Percentiles rank a stretch among this genome's conserved stretches.
Evolutionary conservation across 495 filamentous ascomycete genomes (phyloP).

Genomic region (Tuber umbilicatum): DNA sequence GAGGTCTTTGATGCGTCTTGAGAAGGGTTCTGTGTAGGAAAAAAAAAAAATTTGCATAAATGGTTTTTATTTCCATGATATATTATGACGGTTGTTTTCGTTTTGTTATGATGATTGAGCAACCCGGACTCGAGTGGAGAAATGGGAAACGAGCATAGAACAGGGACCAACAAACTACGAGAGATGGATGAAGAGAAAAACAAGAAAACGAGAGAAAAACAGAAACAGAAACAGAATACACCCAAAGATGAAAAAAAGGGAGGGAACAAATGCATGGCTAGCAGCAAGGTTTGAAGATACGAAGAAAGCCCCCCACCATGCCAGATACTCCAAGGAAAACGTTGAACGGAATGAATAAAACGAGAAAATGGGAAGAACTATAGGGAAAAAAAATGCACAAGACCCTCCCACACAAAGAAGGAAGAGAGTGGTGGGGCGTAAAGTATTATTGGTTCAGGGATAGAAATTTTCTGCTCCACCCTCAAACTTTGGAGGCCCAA

Average conservation of each 20-base stretch:
- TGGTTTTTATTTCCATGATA: background rate
- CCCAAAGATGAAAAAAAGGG: conserved; percentile 15
- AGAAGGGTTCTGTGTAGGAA: background rate
- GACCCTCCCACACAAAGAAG: background rate
- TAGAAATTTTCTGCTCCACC: background rate
- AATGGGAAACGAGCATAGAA: conserved; percentile 11
- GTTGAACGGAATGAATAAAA: background rate
- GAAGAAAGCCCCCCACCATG: conserved; percentile 2
- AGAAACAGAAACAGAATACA: conserved; percentile 13
- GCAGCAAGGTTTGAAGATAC: conserved; percentile 21
- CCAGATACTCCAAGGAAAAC: conserved; percentile 6
- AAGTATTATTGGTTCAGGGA: background rate
- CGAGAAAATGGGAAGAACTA: background rate
- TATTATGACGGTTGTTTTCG: background rate
- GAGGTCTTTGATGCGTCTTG: background rate
- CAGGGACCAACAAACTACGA: conserved; percentile 4
- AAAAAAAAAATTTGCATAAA: background rate
- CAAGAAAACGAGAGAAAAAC: conserved; percentile 14
- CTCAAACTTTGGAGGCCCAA: background rate
- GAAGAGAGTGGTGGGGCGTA: background rate
- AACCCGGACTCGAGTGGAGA: conserved; percentile 5
- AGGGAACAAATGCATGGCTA: conserved; percentile 21
- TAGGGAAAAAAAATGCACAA: conserved; percentile 3
- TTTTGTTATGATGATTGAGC: background rate
- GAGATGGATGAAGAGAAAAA: background rate